Conservation (phyloP, 352 stramenopile genomes). For the Phytophthora macrochlamydospora region DNA sequence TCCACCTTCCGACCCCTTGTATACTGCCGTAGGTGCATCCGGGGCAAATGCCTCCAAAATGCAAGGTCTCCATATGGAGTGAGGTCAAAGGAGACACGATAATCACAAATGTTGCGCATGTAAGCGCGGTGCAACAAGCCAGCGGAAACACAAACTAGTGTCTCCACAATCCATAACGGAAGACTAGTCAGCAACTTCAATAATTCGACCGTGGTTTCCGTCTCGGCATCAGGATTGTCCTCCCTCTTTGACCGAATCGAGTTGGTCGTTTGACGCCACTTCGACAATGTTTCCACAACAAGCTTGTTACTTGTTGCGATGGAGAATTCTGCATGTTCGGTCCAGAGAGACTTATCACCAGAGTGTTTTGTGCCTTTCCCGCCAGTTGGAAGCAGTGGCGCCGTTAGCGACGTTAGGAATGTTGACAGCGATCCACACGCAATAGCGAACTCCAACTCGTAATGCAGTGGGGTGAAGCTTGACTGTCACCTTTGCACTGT, state of each 20-base stretch:
- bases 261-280: conserved; percentile 41
- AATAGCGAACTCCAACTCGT: conserved; percentile 54
- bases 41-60: conserved; percentile 75
- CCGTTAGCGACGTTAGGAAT: conserved; percentile 48
- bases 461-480: conserved; percentile 21
- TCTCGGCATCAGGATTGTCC: conserved; percentile 11
- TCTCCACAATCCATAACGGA: conserved; percentile 73
- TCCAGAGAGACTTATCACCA: conserved; percentile 11
- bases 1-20: conserved; percentile 21
- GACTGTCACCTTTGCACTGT: conserved; percentile 35
- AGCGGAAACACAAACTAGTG: conserved; percentile 65
- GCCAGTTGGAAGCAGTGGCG: conserved; percentile 21
- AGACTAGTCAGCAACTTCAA: conserved; percentile 53
- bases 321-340: conserved; percentile 42
- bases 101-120: conserved; percentile 79
- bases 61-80: conserved; percentile 83
- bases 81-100: conserved; percentile 82
- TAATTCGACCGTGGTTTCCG: conserved; percentile 22
- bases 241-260: conserved; percentile 3
- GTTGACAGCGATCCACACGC: conserved; percentile 48
- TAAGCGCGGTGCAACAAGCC: conserved; percentile 70
- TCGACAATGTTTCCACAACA: conserved; percentile 49
- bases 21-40: conserved; percentile 33
- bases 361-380: conserved; percentile 9
- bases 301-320: conserved; percentile 51